phyloP scores from a whole-genome alignment of 1,284 basidiomycete species.

The Rhizoctonia solani region DNA sequence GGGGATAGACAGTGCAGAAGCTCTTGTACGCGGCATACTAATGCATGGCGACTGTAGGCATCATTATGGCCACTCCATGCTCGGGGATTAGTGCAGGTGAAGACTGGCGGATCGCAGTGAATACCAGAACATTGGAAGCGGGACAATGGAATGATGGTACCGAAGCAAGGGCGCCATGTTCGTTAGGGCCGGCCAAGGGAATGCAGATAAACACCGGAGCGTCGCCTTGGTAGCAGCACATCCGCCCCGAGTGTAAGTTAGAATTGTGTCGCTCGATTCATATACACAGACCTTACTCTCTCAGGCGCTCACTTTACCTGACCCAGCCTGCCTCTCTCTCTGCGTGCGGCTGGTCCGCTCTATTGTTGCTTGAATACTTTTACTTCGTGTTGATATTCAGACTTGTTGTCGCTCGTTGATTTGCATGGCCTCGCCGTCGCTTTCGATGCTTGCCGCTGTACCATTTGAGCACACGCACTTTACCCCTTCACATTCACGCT shows the following conservation, averaged over 20 bases:
- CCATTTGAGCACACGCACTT: slow-evolving; percentile 38
- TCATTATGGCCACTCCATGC: too few relatives aligned
- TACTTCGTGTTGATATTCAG: slow-evolving; percentile 49
- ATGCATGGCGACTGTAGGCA: too few relatives aligned
- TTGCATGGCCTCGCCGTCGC: slow-evolving; percentile 40
- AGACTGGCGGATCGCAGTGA: not conserved
- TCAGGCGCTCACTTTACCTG: too few relatives aligned
- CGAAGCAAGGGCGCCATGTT: slow-evolving; percentile 8
- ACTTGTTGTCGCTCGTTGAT: slow-evolving; percentile 46
- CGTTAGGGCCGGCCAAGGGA: slow-evolving; percentile 16
- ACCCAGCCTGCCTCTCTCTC: not conserved
- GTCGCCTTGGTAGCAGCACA: slow-evolving; percentile 23
- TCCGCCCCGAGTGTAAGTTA: not conserved
- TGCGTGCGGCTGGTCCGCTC: slow-evolving; percentile 43
- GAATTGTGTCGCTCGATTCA: not conserved
- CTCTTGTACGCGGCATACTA: not conserved
- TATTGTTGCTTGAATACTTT: slow-evolving; percentile 42
- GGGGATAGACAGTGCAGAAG: not conserved
- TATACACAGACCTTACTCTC: not conserved
- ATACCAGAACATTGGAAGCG: not conserved
- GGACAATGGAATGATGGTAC: slow-evolving; percentile 11
- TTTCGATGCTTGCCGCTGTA: slow-evolving; percentile 40
- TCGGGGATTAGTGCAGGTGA: not conserved
- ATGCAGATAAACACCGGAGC: not conserved
- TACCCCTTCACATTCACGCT: slow-evolving; percentile 65